phyloP scores from a whole-genome alignment of 495 filamentous ascomycete genomes.

The Annulohypoxylon moriforme region DNA sequence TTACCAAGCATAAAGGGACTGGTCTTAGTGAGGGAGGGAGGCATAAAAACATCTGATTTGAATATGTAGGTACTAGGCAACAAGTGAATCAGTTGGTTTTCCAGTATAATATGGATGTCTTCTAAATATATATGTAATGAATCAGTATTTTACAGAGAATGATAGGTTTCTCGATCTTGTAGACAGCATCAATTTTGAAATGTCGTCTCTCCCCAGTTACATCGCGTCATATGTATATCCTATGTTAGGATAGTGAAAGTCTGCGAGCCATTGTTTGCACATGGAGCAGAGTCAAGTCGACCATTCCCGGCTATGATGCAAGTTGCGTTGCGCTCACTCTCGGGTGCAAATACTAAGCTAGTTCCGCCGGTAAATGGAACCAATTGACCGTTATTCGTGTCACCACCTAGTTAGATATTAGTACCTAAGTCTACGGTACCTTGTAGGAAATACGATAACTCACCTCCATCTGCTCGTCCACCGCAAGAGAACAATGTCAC shows the following conservation, averaged over 20 bases:
- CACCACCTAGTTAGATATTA: conserved; percentile 49
- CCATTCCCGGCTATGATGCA: conserved; percentile 56
- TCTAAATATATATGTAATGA: not conserved
- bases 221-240: not conserved
- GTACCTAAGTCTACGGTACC: not conserved
- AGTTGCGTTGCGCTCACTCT: conserved; percentile 51
- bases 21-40: not conserved
- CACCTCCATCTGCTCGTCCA: conserved; percentile 63
- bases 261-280: conserved; percentile 55
- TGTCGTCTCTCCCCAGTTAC: not conserved
- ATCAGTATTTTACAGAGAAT: not conserved
- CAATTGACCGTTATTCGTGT: conserved; percentile 56
- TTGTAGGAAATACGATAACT: conserved; percentile 21
- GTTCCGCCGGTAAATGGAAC: conserved; percentile 56
- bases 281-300: conserved; percentile 56
- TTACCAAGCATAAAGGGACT: conserved; percentile 13
- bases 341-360: conserved; percentile 56
- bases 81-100: not conserved
- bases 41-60: no score
- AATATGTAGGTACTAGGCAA: no score
- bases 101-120: not conserved
- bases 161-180: not conserved
- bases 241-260: conserved; percentile 58
- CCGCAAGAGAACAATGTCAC: conserved; percentile 66
- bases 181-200: not conserved